Percentiles rank a stretch among this genome's conserved stretches.
Evolutionary conservation across 2,329 filamentous ascomycete genomes (phyloP).

Genomic region (Capronia americana): DNA sequence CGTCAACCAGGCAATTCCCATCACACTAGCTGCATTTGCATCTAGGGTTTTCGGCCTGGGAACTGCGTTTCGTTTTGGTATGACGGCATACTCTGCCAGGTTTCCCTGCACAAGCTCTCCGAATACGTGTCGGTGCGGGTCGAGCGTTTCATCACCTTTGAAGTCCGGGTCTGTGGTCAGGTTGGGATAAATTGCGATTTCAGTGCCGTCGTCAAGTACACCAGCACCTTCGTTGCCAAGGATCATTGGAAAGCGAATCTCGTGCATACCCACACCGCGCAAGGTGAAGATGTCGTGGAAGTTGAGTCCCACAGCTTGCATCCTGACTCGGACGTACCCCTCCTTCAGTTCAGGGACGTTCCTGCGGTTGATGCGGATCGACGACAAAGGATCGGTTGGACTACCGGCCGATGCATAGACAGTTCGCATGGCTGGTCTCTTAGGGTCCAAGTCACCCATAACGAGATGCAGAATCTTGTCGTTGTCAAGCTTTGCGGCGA

Average conservation of each 20-base stretch:
- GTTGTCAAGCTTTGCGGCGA: conserved; percentile 19
- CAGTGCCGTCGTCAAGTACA: conserved; percentile 29
- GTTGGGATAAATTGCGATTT: conserved; percentile 29
- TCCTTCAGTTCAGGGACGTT: conserved; percentile 21
- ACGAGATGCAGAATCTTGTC: conserved; percentile 27
- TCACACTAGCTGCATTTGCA: conserved; percentile 27
- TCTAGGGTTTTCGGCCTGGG: conserved; percentile 25
- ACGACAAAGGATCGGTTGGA: conserved; percentile 27
- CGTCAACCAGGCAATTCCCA: conserved; percentile 34
- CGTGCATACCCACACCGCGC: conserved; percentile 25
- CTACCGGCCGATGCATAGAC: conserved; percentile 28
- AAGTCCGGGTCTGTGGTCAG: conserved; percentile 28
- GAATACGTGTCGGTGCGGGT: conserved; percentile 30
- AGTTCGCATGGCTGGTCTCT: conserved; percentile 24
- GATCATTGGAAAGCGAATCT: conserved; percentile 33
- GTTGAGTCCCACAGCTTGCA: conserved; percentile 32
- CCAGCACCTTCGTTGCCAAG: conserved; percentile 33
- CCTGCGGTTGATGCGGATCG: conserved; percentile 21
- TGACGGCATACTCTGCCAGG: conserved; percentile 27
- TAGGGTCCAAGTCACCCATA: conserved; percentile 28
- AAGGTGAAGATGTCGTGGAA: conserved; percentile 35
- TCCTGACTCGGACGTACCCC: conserved; percentile 30
- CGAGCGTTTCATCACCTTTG: conserved; percentile 32
- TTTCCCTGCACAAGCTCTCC: conserved; percentile 30
- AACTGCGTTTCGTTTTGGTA: conserved; percentile 30